Evolutionary conservation across 2,329 filamentous ascomycete genomes (phyloP).

Genomic region (Claviceps maximensis): DNA sequence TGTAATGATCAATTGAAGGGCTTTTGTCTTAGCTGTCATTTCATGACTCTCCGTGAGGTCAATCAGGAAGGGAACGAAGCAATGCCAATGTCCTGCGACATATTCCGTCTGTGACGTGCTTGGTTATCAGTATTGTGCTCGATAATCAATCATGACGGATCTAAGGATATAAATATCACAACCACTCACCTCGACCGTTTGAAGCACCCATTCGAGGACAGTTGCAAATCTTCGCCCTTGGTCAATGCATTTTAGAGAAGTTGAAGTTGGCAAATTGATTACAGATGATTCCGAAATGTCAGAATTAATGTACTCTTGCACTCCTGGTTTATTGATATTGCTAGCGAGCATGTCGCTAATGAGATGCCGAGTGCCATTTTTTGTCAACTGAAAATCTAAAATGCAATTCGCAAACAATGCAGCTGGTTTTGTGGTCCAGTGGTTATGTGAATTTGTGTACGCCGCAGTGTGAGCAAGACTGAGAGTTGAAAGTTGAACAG

Average conservation of each 20-base stretch:
- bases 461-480: slow-evolving; percentile 20
- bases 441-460: slow-evolving; percentile 17
- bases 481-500: slow-evolving; percentile 6
- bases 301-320: slow-evolving; percentile 35
- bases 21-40: slow-evolving; percentile 36
- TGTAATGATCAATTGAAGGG: slow-evolving; percentile 37
- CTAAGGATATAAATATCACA: neutral
- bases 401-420: slow-evolving; percentile 19
- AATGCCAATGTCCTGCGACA: slow-evolving; percentile 41
- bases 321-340: slow-evolving; percentile 52
- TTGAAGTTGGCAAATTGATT: neutral
- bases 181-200: slow-evolving; percentile 5
- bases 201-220: slow-evolving; percentile 6
- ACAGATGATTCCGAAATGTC: neutral
- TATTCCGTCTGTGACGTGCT: slow-evolving; percentile 1
- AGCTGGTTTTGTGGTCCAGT: slow-evolving; percentile 25
- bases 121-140: neutral
- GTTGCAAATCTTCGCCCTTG: neutral
- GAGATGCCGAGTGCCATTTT: slow-evolving; percentile 19
- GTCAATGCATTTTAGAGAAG: neutral
- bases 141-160: neutral
- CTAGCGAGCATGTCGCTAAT: slow-evolving; percentile 45
- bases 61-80: slow-evolving; percentile 57
- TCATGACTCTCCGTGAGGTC: slow-evolving; percentile 53
- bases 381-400: slow-evolving; percentile 16